Evolutionary conservation across 176 grass and related monocot genomes (phyloP).

Genomic region (Puccinellia tenuiflora): DNA sequence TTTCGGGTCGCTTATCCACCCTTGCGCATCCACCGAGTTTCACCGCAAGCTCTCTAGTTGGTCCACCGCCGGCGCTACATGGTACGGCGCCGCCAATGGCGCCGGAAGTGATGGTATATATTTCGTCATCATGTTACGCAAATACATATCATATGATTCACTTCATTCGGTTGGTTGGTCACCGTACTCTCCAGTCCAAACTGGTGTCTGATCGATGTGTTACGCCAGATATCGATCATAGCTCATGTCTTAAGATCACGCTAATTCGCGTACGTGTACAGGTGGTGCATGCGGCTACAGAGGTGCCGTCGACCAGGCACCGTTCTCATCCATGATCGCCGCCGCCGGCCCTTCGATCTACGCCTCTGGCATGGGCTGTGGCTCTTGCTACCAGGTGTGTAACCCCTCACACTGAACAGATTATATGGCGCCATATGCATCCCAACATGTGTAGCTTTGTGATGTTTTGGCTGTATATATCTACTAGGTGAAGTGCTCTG

Average conservation of each 20-base stretch:
- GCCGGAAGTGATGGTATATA: slow-evolving; percentile 75
- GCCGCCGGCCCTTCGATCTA: slow-evolving; percentile 50
- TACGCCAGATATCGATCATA: background rate
- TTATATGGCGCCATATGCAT: background rate
- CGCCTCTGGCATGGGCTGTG: slow-evolving; percentile 50
- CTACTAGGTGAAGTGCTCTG: slow-evolving; percentile 47
- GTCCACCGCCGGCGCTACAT: slow-evolving; percentile 47
- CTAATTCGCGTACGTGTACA: background rate
- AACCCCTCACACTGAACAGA: too few relatives aligned
- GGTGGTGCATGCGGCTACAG: slow-evolving; percentile 72
- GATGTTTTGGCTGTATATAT: background rate
- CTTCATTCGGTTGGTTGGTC: background rate
- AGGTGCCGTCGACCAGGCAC: slow-evolving; percentile 31
- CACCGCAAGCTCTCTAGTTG: slow-evolving; percentile 53
- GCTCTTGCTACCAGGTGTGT: slow-evolving; percentile 59
- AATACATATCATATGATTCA: background rate
- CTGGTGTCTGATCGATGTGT: background rate
- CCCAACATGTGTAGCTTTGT: background rate
- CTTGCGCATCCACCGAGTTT: slow-evolving; percentile 27
- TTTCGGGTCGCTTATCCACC: slow-evolving; percentile 11
- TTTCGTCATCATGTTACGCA: background rate
- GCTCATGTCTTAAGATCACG: background rate
- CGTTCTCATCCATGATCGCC: slow-evolving; percentile 65
- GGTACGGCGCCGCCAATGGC: slow-evolving; percentile 58
- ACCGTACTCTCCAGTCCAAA: background rate